Conservation (phyloP, 805 yeast genomes). For the Myxozyma nipponensis region DNA sequence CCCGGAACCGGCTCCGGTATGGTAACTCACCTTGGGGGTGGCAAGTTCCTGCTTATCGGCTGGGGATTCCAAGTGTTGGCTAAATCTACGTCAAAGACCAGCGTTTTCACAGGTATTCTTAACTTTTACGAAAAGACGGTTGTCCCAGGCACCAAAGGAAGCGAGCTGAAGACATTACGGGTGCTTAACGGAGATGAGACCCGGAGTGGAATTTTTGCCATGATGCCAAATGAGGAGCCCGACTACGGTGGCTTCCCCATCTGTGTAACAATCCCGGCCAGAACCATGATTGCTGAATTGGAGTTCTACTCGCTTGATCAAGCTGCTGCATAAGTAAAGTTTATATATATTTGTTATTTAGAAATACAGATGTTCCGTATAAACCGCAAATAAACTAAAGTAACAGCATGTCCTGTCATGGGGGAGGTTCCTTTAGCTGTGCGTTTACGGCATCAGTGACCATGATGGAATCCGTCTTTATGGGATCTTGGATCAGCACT, state of each 20-base stretch:
- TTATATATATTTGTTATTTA: no score
- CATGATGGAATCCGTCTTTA: no score
- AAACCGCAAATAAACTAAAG: no score
- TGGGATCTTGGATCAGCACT: no score
- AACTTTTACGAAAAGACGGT: constrained; percentile 3
- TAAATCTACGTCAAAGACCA: background rate
- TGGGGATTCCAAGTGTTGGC: constrained; percentile 16
- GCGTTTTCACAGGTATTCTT: background rate
- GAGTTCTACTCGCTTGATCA: no score
- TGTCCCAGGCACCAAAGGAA: constrained; percentile 4
- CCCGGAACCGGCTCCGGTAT: constrained; percentile 19
- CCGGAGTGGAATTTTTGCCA: background rate
- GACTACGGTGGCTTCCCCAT: constrained; percentile 9
- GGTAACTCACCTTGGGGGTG: constrained; percentile 11
- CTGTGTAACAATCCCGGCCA: constrained; percentile 7
- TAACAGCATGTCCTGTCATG: no score
- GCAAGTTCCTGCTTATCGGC: constrained; percentile 19
- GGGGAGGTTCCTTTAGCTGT: no score
- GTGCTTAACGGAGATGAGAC: constrained; percentile 27
- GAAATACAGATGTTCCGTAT: no score
- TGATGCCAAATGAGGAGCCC: constrained; percentile 6
- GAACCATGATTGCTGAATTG: no score
- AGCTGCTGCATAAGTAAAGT: no score
- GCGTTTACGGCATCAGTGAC: no score
- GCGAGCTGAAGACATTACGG: constrained; percentile 15